Base-by-base conservation (phyloP, 345 rosid genomes). In the Citrus reticulata region DNA sequence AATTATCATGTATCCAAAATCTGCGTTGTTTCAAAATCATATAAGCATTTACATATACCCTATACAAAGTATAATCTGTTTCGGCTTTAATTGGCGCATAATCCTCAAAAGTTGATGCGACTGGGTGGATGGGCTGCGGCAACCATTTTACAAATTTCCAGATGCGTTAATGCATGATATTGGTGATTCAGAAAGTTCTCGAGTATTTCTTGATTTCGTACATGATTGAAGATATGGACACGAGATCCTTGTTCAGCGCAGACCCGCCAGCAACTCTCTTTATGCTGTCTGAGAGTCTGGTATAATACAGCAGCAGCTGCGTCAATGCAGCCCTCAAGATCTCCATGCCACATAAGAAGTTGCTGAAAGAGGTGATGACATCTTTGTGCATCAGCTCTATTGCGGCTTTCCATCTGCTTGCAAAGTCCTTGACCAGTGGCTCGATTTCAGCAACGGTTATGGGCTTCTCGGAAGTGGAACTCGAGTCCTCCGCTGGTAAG, bases 351-450 rank as follows among this genome's bases (percentile, higher is more conserved):
- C 98, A 91, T 84, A 94, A 81, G 86, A 91, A 96, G 88, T 93
- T 96, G 84, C 99, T 94, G 85, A 96, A 96, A n/a, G 97, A 94
- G 9, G 99, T 96, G 68, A 96, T 94, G 46, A 96, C 97, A 55
- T 96, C 99, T 88, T 94, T 94, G 91, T 96, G 95, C 99, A 96
- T 96, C 84, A 96, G 80, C 80, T 96, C 98, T 70, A 96, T 96
- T 1, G 95, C 97, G 16, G 94, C 89, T 80, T 92, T 94, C 99
- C 98, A 96, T 72, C 98, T 84, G 88, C 93, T 91, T 0, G 83
- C 94, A 74, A 96, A 96, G 83, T 96, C 98, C 61, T 90, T 96
- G 62, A 94, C 95, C 24, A 96, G 84, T 9, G 93, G 91, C 83
- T 96, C 98, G 1, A 96, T 92, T 86, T 94, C 98, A 4, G 90